A percentile compares a stretch with the other conserved stretches of the same genome.
phyloP scores from a whole-genome alignment of 495 filamentous ascomycete species.

The Friedmanniomyces simplex region DNA sequence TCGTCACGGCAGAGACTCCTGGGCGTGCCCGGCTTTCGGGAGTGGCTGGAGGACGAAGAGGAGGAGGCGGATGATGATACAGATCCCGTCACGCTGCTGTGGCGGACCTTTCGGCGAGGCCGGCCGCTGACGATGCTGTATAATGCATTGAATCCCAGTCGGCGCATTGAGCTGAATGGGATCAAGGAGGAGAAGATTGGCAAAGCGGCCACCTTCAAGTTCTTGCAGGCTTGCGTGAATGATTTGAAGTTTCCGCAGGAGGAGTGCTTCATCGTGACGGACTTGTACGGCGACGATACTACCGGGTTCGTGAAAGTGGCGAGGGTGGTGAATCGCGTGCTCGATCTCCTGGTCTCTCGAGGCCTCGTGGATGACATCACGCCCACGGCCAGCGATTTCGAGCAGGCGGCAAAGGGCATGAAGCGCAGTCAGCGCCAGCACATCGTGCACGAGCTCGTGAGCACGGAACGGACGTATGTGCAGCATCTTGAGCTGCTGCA shows the following conservation, averaged over 20 bases:
- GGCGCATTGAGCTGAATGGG: slow-evolving; percentile 49
- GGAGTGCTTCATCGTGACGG: slow-evolving; percentile 84
- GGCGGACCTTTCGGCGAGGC: slow-evolving; percentile 77
- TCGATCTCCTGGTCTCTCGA: slow-evolving; percentile 70
- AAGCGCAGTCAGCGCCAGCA: slow-evolving; percentile 73
- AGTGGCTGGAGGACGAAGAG: slow-evolving; percentile 53
- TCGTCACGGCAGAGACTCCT: slow-evolving; percentile 67
- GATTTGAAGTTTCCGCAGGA: slow-evolving; percentile 65
- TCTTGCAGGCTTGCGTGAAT: slow-evolving; percentile 54
- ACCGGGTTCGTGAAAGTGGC: slow-evolving; percentile 96
- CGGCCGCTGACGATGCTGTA: slow-evolving; percentile 81
- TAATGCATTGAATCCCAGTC: slow-evolving; percentile 63
- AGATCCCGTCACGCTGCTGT: slow-evolving; percentile 83
- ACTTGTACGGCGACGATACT: slow-evolving; percentile 87
- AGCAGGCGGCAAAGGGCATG: slow-evolving; percentile 23
- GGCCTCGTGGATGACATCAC: slow-evolving; percentile 41
- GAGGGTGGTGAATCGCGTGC: slow-evolving; percentile 73
- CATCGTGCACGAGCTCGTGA: slow-evolving; percentile 79
- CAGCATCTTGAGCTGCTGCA: slow-evolving; percentile 93
- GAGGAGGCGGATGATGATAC: slow-evolving; percentile 54
- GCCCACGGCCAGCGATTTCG: slow-evolving; percentile 17
- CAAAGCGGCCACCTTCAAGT: slow-evolving; percentile 58
- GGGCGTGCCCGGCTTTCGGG: slow-evolving; percentile 72
- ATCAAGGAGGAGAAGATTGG: slow-evolving; percentile 54
- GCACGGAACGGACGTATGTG: slow-evolving; percentile 96